Base-by-base conservation (phyloP, 2,329 filamentous ascomycete species). In the Cryphonectria radicalis region DNA sequence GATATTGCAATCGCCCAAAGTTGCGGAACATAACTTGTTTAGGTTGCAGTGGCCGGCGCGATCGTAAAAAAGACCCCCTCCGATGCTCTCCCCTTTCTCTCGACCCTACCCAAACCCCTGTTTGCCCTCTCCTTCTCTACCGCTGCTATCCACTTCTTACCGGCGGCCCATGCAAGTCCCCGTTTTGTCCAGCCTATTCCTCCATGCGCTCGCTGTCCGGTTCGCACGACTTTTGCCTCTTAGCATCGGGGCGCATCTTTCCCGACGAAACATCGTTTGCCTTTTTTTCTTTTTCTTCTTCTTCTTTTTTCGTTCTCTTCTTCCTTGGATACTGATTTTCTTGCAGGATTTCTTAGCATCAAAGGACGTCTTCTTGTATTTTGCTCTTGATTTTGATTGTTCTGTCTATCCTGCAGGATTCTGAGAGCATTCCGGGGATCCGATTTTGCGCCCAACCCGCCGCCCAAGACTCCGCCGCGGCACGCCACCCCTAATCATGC, bases 81-180 rank as follows among this genome's bases (percentile, higher is more conserved):
- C 32, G 28, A 40, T 62, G 59, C 59, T n/a, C 35, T 62, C 69
- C 62, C 60, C 66, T 22, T 63, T 68, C 69, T 62, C 59, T 63
- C 67, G 55, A 17, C 57, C 46, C 46, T 59, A 50, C 64, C 59
- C 57, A 67, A 46, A 53, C 66, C 65, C 65, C 64, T 57, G 53
- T 32, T 65, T 62, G 60, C 70, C 53, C 55, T 72, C 35, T 53
- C n/a, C 7, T 22, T 11, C 25, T 62, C 59, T 62, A 40, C 71
- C 71, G 71, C 50, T 60, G 59, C 28, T 71, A 62, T 62, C 68
- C 68, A 66, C 43, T 66, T 57, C 53, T 70, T 53, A 60, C 71
- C 71, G 68, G 62, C 43, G 32, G 32, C 63, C 37, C 37, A 64
- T 57, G 35, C 66, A 53, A n/a, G 32, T 64, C 66, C 64, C 63